These are phyloP conservation scores for Lepiota brunneoincarnata DNA, from an alignment of 768 basidiomycete genomes.

Conservation along the genomic window DNA sequence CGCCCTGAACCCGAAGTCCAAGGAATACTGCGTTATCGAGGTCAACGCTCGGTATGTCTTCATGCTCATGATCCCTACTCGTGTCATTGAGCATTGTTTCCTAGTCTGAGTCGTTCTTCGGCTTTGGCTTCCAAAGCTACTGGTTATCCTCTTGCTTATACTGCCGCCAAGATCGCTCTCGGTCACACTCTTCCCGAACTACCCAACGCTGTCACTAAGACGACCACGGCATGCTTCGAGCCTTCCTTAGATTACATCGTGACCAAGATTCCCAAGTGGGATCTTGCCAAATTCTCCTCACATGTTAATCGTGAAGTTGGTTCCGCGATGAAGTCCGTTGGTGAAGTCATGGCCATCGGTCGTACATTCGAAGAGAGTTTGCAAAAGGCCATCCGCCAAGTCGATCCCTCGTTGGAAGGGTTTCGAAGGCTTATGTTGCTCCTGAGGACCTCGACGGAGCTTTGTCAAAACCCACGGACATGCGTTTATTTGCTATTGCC, in stretches of 20 bases:
- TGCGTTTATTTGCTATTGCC: conserved; percentile 94
- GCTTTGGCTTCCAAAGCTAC: conserved; percentile 98
- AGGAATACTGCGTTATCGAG: conserved; percentile 98
- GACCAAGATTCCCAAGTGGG: conserved; percentile 99
- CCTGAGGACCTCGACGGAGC: conserved; percentile 83
- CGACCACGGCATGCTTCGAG: conserved; percentile 98
- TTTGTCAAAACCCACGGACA: conserved; percentile 85
- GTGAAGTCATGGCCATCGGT: conserved; percentile 99
- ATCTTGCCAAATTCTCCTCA: conserved; percentile 93
- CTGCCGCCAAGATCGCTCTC: conserved; percentile 97
- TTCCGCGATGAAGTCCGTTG: conserved; percentile 98
- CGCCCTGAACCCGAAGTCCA: conserved; percentile 88
- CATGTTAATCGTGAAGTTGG: conserved; percentile 95
- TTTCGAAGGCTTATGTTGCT: conserved; percentile 91
- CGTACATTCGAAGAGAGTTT: conserved; percentile 98
- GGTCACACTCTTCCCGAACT: conserved; percentile 97
- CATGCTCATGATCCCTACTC: background rate
- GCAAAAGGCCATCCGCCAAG: conserved; percentile 97
- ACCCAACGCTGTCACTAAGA: conserved; percentile 98
- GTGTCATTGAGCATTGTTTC: conserved; percentile 5
- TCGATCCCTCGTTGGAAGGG: conserved; percentile 96
- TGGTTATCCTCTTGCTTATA: conserved; percentile 98
- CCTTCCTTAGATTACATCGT: conserved; percentile 99
- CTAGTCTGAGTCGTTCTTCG: conserved; percentile 79
- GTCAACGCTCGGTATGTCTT: conserved; percentile 84